Base-by-base conservation (phyloP, 163 green algal genomes). In the Trebouxia gelatinosa region DNA sequence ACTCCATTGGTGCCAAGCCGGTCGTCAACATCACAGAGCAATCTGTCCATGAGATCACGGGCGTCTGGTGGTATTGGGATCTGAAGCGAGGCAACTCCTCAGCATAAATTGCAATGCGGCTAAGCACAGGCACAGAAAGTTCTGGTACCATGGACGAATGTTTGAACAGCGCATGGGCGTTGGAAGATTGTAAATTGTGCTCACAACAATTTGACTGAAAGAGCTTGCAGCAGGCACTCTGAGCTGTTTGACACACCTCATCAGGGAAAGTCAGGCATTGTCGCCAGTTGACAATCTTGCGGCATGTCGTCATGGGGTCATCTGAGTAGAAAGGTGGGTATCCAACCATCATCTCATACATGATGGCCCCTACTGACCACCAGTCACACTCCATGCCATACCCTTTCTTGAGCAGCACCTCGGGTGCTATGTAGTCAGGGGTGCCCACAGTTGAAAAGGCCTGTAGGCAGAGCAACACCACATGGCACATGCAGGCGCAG, bases 361-460 rank as follows among this genome's bases (percentile, higher is more conserved):
- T 93, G 80, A 99, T 98, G 23, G 95, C 95, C 1, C 95, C 95
- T 66, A 99, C 70, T 35, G 83, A 93, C 95, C 95, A 99, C 95
- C 95, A 99, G 84, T 99, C 95, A 85, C 95, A 98, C 89, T 99
- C 95, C 89, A 98, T 93, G 80, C 95, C 96, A 82, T 99, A 99
- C 23, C 95, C 95, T 85, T 97, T 98, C 85, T 98, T 98, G 70
- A 97, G 85, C 34, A 99, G 89, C 79, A 99, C 93, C 83, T 97
- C 92, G 21, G 94, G 95, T n/a, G 96, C 96, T 62, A 99, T 99
- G 91, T 99, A 99, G 88, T 99, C 95, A 1, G 95, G 95, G 2
- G 96, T 99, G 75, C 96, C 96, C 5, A 99, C 95, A 4, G 95
- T 99, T 16, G 88, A 96, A 84, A 92, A 98, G 2, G 95, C 95